A percentile compares a stretch with the other conserved stretches of the same genome.
These are phyloP conservation scores for Durio zibethinus DNA, from an alignment of 345 rosid genomes.

Conservation along the genomic window DNA sequence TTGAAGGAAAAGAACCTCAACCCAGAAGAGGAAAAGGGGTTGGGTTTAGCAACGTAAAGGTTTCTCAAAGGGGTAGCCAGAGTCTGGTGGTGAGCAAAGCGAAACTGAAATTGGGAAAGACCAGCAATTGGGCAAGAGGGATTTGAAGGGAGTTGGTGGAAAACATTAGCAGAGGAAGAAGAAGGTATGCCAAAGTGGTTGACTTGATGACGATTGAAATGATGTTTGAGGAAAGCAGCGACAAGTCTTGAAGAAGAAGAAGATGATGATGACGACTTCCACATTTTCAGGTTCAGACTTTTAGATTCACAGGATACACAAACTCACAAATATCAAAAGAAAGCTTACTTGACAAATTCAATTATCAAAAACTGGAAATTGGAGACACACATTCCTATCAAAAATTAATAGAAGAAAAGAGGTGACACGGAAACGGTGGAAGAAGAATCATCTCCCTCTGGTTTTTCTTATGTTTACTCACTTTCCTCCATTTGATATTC, in stretches of 20 bases:
- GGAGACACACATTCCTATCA: background rate
- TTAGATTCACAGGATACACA: slow-evolving; percentile 2
- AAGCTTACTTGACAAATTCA: background rate
- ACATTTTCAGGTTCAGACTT: background rate
- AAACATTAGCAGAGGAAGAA: slow-evolving; percentile 19
- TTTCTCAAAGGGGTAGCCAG: background rate
- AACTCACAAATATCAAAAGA: background rate
- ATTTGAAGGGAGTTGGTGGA: slow-evolving; percentile 29
- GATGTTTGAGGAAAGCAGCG: slow-evolving; percentile 37
- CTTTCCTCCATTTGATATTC: background rate
- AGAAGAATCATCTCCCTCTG: background rate
- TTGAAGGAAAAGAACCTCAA: slow-evolving; percentile 46
- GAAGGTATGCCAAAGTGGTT: slow-evolving; percentile 14
- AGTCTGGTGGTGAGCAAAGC: background rate
- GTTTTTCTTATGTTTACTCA: background rate
- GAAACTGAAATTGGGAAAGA: slow-evolving; percentile 33
- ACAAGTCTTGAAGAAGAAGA: slow-evolving; percentile 31
- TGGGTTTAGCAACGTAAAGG: slow-evolving; percentile 21
- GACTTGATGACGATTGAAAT: slow-evolving; percentile 22
- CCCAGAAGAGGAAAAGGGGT: slow-evolving; percentile 27
- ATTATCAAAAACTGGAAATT: background rate
- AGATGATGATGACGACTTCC: background rate
- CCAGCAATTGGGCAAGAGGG: slow-evolving; percentile 31
- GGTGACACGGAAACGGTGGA: background rate
- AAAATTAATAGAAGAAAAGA: background rate